phyloP scores from a whole-genome alignment of 2,329 filamentous ascomycete genomes.

The Dissoconium aciculare region DNA sequence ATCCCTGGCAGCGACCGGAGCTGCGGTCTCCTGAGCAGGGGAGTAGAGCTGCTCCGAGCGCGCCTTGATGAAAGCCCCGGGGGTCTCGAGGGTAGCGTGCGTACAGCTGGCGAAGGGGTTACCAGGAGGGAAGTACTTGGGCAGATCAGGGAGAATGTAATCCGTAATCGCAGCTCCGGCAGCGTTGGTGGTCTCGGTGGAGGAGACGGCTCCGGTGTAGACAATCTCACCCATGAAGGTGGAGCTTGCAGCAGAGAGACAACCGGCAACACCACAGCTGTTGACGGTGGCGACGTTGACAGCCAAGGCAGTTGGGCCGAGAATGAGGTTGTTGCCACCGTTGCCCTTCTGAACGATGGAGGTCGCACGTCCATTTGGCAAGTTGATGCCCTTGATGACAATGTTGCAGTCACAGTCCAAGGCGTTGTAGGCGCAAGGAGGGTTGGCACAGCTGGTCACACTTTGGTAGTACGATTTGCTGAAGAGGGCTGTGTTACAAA shows the following conservation, averaged over 20 bases:
- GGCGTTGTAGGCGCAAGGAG: constrained; percentile 13
- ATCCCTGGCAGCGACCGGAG: no score
- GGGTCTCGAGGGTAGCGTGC: constrained; percentile 6
- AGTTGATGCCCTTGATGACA: constrained; percentile 10
- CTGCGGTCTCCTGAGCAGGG: no score
- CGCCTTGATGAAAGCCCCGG: background rate
- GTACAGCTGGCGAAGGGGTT: constrained; percentile 12
- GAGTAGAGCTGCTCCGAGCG: background rate
- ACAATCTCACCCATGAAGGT: constrained; percentile 7
- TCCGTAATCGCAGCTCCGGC: constrained; percentile 2
- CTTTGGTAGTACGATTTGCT: constrained; percentile 9
- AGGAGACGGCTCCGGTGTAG: constrained; percentile 10
- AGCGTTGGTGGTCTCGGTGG: constrained; percentile 1
- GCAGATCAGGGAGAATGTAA: constrained; percentile 10
- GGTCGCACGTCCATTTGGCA: constrained; percentile 8
- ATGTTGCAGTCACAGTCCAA: constrained; percentile 15
- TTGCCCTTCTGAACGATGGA: constrained; percentile 12
- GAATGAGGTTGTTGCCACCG: constrained; percentile 12
- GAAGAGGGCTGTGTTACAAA: constrained; percentile 13
- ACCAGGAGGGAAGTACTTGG: constrained; percentile 12
- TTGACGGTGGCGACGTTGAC: constrained; percentile 8
- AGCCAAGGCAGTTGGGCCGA: constrained; percentile 10
- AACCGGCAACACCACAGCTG: constrained; percentile 5
- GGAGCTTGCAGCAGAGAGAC: constrained; percentile 4
- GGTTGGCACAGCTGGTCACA: constrained; percentile 5